These are phyloP conservation scores for Wallemia mellicola DNA, from an alignment of 1,284 basidiomycete genomes.

Conservation along the genomic window DNA sequence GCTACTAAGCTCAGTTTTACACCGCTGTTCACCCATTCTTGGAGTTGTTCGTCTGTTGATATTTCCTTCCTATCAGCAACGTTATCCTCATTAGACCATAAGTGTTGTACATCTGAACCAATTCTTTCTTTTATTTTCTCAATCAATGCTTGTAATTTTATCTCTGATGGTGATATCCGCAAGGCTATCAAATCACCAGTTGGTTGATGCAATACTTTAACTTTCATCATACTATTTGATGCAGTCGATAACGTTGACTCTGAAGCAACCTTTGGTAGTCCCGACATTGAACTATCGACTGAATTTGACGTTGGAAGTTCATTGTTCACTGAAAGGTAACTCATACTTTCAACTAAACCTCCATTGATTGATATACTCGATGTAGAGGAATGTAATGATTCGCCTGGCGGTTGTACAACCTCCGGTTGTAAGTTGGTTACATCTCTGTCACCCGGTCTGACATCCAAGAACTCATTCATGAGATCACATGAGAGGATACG, in stretches of 20 bases:
- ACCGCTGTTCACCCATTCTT: not conserved
- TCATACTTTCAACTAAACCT: not conserved
- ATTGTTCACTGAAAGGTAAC: not conserved
- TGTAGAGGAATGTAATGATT: not conserved
- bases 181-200: not conserved
- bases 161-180: not conserved
- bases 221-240: not conserved
- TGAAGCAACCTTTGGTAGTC: not conserved
- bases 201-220: not conserved
- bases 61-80: not conserved
- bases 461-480: not conserved
- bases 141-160: not conserved
- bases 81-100: not conserved
- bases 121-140: not conserved
- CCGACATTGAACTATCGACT: not conserved
- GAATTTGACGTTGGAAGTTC: not conserved
- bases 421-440: not conserved
- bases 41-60: not conserved
- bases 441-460: not conserved
- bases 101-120: not conserved
- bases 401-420: not conserved
- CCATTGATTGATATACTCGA: not conserved
- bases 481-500: conserved; percentile 15
- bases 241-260: not conserved
- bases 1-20: not conserved